phyloP scores from a whole-genome alignment of 2,329 filamentous ascomycete genomes.

The Penicillium sp. region DNA sequence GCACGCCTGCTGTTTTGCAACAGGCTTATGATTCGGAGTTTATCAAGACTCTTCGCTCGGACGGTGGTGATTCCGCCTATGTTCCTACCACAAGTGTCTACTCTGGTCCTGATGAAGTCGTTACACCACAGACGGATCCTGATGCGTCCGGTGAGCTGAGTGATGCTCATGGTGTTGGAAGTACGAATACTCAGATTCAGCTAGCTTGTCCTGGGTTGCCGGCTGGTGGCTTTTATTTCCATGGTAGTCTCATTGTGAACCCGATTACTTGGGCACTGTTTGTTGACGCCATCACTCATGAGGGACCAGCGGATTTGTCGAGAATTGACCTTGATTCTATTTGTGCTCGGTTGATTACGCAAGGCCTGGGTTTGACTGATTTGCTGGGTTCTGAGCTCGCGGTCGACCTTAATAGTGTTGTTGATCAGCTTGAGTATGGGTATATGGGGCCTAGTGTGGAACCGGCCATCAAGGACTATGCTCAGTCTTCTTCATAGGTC shows the following conservation, averaged over 20 bases:
- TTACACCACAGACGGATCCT: conserved; percentile 51
- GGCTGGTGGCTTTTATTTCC: conserved; percentile 49
- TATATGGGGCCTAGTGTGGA: background rate
- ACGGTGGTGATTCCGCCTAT: conserved; percentile 53
- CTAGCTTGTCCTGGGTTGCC: conserved; percentile 36
- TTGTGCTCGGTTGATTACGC: background rate
- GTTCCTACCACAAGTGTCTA: conserved; percentile 57
- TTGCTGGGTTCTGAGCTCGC: background rate
- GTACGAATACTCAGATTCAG: conserved; percentile 54
- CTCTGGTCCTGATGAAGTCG: conserved; percentile 52
- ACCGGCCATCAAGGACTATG: background rate
- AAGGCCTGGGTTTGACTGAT: background rate
- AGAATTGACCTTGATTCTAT: background rate
- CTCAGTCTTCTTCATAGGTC: background rate
- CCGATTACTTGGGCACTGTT: conserved; percentile 32
- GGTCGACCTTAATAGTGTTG: background rate
- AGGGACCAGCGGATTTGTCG: background rate
- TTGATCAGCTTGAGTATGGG: background rate
- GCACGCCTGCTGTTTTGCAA: conserved; percentile 47
- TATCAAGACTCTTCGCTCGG: conserved; percentile 35
- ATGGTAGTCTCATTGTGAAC: conserved; percentile 53
- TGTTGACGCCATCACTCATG: conserved; percentile 1
- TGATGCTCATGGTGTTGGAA: background rate
- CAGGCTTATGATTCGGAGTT: conserved; percentile 22
- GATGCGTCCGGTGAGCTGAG: conserved; percentile 39